These are phyloP conservation scores for Arbutus unedo DNA, from an alignment of 148 eudicot species.

Conservation along the genomic window DNA sequence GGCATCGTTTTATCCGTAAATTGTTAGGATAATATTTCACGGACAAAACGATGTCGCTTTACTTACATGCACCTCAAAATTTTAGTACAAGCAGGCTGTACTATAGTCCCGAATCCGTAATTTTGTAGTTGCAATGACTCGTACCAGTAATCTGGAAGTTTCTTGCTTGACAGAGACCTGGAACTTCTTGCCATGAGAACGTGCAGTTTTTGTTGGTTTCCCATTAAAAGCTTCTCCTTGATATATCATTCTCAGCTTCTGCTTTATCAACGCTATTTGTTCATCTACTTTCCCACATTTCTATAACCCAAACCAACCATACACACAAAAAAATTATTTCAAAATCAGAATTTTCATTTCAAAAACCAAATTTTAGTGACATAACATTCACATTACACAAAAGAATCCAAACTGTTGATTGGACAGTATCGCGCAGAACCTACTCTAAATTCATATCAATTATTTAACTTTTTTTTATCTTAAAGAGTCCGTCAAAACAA, in stretches of 20 bases:
- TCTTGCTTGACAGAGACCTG: constrained; percentile 50
- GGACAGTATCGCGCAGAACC: no score
- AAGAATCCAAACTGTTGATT: no score
- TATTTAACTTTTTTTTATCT: no score
- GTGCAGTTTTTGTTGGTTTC: constrained; percentile 50
- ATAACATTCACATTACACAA: no score
- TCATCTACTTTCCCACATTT: constrained; percentile 56
- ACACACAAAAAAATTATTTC: neutral
- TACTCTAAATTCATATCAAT: no score
- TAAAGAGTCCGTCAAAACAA: no score
- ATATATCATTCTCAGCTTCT: constrained; percentile 41
- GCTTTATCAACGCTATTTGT: constrained; percentile 44
- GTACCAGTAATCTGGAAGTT: constrained; percentile 51
- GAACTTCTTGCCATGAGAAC: constrained; percentile 56
- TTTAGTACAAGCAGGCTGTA: no score
- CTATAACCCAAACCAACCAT: constrained; percentile 19
- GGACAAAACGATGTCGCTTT: no score
- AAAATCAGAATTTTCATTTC: neutral
- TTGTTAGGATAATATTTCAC: no score
- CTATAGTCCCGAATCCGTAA: neutral
- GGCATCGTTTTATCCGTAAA: no score
- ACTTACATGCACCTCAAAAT: no score
- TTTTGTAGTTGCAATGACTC: neutral
- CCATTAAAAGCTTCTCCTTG: constrained; percentile 58
- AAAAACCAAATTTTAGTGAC: neutral